Base-by-base conservation (phyloP, 371 early-diverging fungal genomes). In the Rhizopus delemar region DNA sequence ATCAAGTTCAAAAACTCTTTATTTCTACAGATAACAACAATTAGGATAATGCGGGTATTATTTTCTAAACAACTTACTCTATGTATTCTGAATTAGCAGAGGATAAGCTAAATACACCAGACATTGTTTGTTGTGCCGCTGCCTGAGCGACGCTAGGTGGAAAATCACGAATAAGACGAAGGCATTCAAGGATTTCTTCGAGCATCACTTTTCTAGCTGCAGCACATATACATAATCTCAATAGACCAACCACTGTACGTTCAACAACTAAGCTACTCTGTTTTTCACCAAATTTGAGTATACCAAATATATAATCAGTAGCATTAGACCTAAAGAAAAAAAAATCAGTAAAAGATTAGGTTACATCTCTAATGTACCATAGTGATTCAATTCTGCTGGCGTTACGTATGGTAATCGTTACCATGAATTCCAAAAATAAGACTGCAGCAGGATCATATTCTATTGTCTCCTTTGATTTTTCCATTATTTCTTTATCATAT, bases 101-200 rank as follows among this genome's bases (percentile, higher is more conserved):
- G 9, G 78, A 78, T 16, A 92, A 62, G 56, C 78, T 83, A 55
- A 87, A 73, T 16, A 93, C 78, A 39, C 92, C 94, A 2, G 93
- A 89, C 87, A 89, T 90, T 77, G 88, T 80, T 64, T 89, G 91
- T 57, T 90, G 91, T 6, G 84, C 88, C 13, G 92, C 86, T 36
- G 81, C 77, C 41, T 83, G 83, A 12, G 89, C 80, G 8, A 87
- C 78, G 34, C 87, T 85, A 5, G 78, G 78, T 5, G 91, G 89
- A 53, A 91, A 75, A 46, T 79, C 75, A 8, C 76, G 78, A 35
- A 93, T 63, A 1, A 86, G 61, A 41, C 85, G 77, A 57, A 93
- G 63, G 31, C 88, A 81, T 41, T 85, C 73, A 8, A 90, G 66
- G 6, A 92, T 84, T 36, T 86, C 83, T 33, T 77, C 74, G 38